A percentile compares a stretch with the other conserved stretches of the same genome.
phyloP scores from a whole-genome alignment of 2,329 filamentous ascomycete species.

The Arthrobotrys sphaeroides region DNA sequence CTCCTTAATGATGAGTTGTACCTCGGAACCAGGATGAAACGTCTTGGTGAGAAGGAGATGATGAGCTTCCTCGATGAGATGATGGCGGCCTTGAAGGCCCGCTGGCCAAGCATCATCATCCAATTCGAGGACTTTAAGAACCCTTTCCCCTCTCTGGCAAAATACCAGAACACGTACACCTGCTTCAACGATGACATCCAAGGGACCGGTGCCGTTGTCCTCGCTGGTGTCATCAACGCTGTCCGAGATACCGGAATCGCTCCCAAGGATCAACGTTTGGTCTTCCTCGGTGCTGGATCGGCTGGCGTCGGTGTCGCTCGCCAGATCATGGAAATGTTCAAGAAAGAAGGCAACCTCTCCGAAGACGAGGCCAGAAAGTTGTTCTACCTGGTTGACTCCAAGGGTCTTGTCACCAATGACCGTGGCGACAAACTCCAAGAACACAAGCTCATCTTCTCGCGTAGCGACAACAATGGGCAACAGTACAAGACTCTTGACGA shows the following conservation, averaged over 20 bases:
- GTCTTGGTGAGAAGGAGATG: constrained; percentile 79
- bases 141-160: constrained; percentile 90
- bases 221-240: constrained; percentile 78
- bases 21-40: constrained; percentile 85
- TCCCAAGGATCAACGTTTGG: constrained; percentile 87
- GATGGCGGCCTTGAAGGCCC: constrained; percentile 87
- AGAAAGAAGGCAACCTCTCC: constrained; percentile 80
- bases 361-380: constrained; percentile 87
- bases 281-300: constrained; percentile 95
- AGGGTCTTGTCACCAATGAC: constrained; percentile 91
- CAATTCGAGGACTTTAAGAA: constrained; percentile 99
- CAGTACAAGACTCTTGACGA: constrained; percentile 84
- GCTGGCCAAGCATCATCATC: constrained; percentile 75
- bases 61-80: constrained; percentile 96
- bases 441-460: constrained; percentile 80
- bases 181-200: constrained; percentile 99
- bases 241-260: constrained; percentile 88
- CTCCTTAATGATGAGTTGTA: constrained; percentile 79
- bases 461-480: constrained; percentile 71
- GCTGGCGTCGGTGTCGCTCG: constrained; percentile 97
- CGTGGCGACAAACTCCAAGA: constrained; percentile 92
- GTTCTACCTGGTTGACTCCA: constrained; percentile 98
- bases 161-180: constrained; percentile 87
- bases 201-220: constrained; percentile 93
- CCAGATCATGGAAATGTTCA: constrained; percentile 97